A percentile compares a stretch with the other conserved stretches of the same genome.
These are phyloP conservation scores for Phytopythium delawarense DNA, from an alignment of 352 stramenopile genomes.

Conservation along the genomic window DNA sequence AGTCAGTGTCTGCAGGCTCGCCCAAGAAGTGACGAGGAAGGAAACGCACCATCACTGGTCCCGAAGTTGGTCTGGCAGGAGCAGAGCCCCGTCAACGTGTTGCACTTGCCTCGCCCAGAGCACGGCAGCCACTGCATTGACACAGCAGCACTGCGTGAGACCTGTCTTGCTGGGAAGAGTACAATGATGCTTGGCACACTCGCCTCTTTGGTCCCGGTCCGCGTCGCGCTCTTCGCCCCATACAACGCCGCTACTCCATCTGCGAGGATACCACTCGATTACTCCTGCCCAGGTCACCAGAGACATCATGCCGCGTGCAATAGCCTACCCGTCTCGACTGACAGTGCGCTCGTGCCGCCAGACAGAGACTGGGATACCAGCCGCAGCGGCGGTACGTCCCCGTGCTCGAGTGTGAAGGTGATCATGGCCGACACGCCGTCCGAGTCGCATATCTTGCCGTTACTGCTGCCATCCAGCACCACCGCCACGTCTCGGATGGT, in stretches of 20 bases:
- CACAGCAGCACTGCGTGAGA: not conserved
- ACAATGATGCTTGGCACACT: not conserved
- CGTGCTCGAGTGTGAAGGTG: slow-evolving; percentile 69
- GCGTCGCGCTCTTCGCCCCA: slow-evolving; percentile 27
- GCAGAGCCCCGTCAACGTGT: slow-evolving; percentile 43
- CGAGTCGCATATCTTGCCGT: slow-evolving; percentile 33
- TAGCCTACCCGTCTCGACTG: not conserved
- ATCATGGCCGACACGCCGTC: slow-evolving; percentile 55
- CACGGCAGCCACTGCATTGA: slow-evolving; percentile 53
- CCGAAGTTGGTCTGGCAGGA: slow-evolving; percentile 42
- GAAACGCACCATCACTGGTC: slow-evolving; percentile 43
- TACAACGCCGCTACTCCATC: slow-evolving; percentile 32
- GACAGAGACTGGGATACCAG: slow-evolving; percentile 25
- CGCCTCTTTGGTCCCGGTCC: slow-evolving; percentile 63
- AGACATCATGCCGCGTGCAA: not conserved
- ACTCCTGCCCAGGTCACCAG: not conserved
- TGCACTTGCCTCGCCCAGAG: slow-evolving; percentile 53
- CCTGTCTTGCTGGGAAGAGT: not conserved
- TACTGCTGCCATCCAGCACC: slow-evolving; percentile 34
- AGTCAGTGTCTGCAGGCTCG: too few species aligned
- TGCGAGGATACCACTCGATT: not conserved
- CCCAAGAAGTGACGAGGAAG: not conserved
- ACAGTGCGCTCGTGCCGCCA: slow-evolving; percentile 18
- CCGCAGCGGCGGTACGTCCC: slow-evolving; percentile 44
- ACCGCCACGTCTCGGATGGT: slow-evolving; percentile 54